Evolutionary conservation across 345 rosid genomes (phyloP), one percentile per base, ranked within the genome.

Genomic region (Capsella bursapastoris): DNA sequence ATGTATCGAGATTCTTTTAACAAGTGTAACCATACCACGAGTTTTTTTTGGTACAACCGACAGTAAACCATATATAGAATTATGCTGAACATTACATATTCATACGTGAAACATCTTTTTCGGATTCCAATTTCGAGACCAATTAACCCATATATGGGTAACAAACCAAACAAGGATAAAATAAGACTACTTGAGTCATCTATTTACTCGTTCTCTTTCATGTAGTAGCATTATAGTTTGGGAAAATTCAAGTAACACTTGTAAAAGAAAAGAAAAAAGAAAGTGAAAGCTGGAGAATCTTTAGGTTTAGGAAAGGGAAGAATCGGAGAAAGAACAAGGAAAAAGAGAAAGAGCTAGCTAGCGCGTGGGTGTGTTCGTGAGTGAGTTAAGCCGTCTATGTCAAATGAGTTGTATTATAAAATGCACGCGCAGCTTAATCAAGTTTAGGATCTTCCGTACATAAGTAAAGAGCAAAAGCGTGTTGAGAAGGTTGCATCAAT

Each of bases 401-500:
- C 74, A 76, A 44, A 44, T 1, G 67, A 48, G 47, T 59, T 57
- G 22, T 14, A 62, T 29, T n/a, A 50, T 29, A 25, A 50, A 40
- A 4, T 18, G 55, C 79, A 75, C 73, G 68, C 56, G 73, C 70
- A 44, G 57, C 34, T 68, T 22, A 38, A 5, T 22, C 14, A 41
- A 1, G 14, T 14, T n/a, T 38, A 47, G 40, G 70, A 68, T 69
- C 74, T 62, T 76, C 80, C 80, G 70, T 76, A 76, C 80, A 63
- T 18, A 63, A 43, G 74, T 48, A 58, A 63, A 52, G 74, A 59
- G 65, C 68, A 69, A 62, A 76, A 76, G 70, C 80, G 75, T 69
- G 80, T 76, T 59, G 38, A 69, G 59, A 76, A 53, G 70, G 57
- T 68, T 60, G 57, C 34, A 69, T 68, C 74, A 62, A 59, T 34